Conservation (phyloP, 208 protist genomes). For the Crithidia expoeki region DNA sequence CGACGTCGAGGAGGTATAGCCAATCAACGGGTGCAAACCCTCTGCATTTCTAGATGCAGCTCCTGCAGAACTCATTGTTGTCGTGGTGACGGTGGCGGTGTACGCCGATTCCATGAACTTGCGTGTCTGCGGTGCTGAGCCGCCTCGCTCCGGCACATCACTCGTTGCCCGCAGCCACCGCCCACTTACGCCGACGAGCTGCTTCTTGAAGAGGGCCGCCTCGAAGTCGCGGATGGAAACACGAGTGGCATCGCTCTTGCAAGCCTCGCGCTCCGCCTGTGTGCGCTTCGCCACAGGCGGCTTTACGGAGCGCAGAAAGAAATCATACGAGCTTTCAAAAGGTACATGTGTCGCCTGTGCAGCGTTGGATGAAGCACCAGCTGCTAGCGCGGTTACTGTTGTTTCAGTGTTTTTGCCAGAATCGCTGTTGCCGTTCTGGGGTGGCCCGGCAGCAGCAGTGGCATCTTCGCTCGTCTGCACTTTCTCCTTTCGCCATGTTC, state of each 20-base stretch:
- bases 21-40: slow-evolving; percentile 57
- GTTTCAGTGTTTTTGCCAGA: neutral
- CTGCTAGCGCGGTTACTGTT: neutral
- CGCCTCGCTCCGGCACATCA: neutral
- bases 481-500: slow-evolving; percentile 42
- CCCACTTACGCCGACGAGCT: neutral
- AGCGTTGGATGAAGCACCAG: neutral
- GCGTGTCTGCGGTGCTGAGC: neutral
- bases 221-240: slow-evolving; percentile 48
- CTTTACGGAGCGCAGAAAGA: slow-evolving; percentile 49
- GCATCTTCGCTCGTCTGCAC: neutral
- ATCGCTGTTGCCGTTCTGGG: neutral
- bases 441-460: neutral
- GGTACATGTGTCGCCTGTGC: neutral
- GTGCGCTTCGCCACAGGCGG: slow-evolving; percentile 25
- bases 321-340: slow-evolving; percentile 74
- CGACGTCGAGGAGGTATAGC: slow-evolving; percentile 53
- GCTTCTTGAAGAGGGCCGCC: slow-evolving; percentile 23
- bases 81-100: neutral
- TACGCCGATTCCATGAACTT: neutral
- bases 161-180: neutral
- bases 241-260: slow-evolving; percentile 22
- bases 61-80: neutral
- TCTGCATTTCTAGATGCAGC: neutral
- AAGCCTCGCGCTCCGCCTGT: slow-evolving; percentile 16